phyloP scores from a whole-genome alignment of 164 flowering plant genomes.

The Cinnamomum micranthum region DNA sequence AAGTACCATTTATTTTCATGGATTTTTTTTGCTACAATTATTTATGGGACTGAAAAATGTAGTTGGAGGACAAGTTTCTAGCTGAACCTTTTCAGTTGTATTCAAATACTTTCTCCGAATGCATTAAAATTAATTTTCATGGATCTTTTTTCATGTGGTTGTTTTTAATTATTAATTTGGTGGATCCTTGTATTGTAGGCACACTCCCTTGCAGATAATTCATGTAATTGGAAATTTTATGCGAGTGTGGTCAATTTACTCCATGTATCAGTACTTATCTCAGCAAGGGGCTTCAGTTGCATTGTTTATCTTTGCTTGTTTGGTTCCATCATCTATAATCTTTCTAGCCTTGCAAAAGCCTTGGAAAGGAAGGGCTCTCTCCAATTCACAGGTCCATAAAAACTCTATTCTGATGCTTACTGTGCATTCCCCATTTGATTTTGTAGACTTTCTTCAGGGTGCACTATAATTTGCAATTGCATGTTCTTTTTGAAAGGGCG shows the following conservation, averaged over 20 bases:
- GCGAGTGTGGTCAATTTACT: constrained; percentile 94
- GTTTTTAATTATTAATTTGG: background rate
- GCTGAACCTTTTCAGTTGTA: background rate
- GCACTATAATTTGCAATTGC: constrained; percentile 5
- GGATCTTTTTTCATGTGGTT: background rate
- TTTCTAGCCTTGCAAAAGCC: constrained; percentile 83
- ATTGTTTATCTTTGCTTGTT: constrained; percentile 73
- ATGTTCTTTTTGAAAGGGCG: constrained; percentile 15
- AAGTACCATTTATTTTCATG: too few species aligned
- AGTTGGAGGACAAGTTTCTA: background rate
- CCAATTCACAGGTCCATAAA: constrained; percentile 68
- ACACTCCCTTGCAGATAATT: constrained; percentile 78
- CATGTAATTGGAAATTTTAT: constrained; percentile 71
- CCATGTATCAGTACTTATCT: constrained; percentile 68
- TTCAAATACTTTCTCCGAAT: background rate
- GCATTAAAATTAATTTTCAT: background rate
- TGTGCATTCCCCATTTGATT: background rate
- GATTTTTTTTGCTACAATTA: background rate
- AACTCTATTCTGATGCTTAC: background rate
- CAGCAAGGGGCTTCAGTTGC: constrained; percentile 69
- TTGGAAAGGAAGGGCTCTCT: constrained; percentile 91
- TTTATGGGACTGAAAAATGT: background rate
- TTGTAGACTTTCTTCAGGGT: constrained; percentile 5
- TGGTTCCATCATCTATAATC: constrained; percentile 66
- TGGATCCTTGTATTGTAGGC: constrained; percentile 39